phyloP scores from a whole-genome alignment of 1,284 basidiomycete species.

The Ganoderma meredithae region DNA sequence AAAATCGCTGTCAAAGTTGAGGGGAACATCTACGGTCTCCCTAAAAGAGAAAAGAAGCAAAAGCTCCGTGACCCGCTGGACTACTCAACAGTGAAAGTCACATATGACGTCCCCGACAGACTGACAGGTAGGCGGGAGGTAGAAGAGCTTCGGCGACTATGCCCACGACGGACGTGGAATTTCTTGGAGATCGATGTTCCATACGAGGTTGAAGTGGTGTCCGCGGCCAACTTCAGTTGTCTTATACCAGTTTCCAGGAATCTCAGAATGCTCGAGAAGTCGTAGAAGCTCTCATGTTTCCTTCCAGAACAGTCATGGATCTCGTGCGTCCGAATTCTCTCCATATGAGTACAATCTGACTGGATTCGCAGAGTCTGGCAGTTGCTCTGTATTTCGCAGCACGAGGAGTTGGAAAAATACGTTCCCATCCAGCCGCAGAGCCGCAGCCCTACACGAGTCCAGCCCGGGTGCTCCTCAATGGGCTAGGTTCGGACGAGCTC shows the following conservation, averaged over 20 bases:
- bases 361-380: slow-evolving; percentile 77
- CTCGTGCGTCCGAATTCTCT: slow-evolving; percentile 59
- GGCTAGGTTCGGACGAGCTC: slow-evolving; percentile 95
- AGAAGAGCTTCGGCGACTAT: slow-evolving; percentile 76
- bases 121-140: slow-evolving; percentile 81
- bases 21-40: slow-evolving; percentile 52
- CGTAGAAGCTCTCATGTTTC: slow-evolving; percentile 84
- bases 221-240: slow-evolving; percentile 15
- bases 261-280: slow-evolving; percentile 60
- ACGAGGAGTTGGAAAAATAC: slow-evolving; percentile 71
- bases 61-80: slow-evolving; percentile 36
- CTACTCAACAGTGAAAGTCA: slow-evolving; percentile 38
- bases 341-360: slow-evolving; percentile 7
- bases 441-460: slow-evolving; percentile 68
- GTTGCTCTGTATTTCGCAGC: slow-evolving; percentile 95
- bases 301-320: slow-evolving; percentile 90
- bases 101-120: slow-evolving; percentile 87
- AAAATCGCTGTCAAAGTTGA: slow-evolving; percentile 59
- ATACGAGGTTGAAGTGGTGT: slow-evolving; percentile 63
- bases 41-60: slow-evolving; percentile 52
- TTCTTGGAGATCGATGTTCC: slow-evolving; percentile 91
- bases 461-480: slow-evolving; percentile 89
- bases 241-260: slow-evolving; percentile 55
- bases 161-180: slow-evolving; percentile 85
- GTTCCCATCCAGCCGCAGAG: slow-evolving; percentile 44